Evolutionary conservation across 2,329 filamentous ascomycete species (phyloP).

Genomic region (Sclerotinia borealis): DNA sequence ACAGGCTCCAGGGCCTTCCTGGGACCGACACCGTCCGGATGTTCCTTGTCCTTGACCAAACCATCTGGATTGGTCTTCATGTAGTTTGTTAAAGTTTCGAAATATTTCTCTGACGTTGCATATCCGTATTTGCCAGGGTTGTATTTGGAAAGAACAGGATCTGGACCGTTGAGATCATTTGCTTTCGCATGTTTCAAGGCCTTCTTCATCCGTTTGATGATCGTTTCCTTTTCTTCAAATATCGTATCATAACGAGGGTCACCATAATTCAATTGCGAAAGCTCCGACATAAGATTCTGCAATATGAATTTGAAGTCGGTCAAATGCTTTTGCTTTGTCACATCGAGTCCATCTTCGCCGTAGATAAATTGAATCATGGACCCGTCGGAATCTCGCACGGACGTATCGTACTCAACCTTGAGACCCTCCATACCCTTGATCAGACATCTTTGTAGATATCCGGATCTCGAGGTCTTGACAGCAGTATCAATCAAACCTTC

Average conservation of each 20-base stretch:
- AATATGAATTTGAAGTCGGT: conserved; percentile 86
- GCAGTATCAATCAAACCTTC: conserved; percentile 98
- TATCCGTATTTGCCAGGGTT: conserved; percentile 74
- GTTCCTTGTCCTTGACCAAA: conserved; percentile 47
- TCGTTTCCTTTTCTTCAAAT: conserved; percentile 57
- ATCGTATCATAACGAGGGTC: conserved; percentile 49
- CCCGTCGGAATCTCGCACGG: conserved; percentile 89
- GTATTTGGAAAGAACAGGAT: conserved; percentile 68
- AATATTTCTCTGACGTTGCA: conserved; percentile 85
- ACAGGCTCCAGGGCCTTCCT: conserved; percentile 58
- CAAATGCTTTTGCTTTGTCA: conserved; percentile 89
- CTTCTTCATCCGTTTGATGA: conserved; percentile 68
- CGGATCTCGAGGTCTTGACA: conserved; percentile 95
- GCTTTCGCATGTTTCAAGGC: conserved; percentile 66
- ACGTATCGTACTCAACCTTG: conserved; percentile 86
- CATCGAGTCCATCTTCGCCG: conserved; percentile 91
- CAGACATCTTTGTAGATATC: conserved; percentile 91
- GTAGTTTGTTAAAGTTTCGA: conserved; percentile 65
- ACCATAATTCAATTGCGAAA: conserved; percentile 67
- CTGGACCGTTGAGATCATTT: conserved; percentile 46
- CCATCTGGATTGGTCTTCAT: conserved; percentile 67
- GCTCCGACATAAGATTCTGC: conserved; percentile 75
- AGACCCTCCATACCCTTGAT: conserved; percentile 99
- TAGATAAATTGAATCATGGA: conserved; percentile 93
- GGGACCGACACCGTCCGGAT: conserved; percentile 29